Base-by-base conservation (phyloP, 225 moss, liverwort and hornwort species). In the Rhytidiadelphus loreus region DNA sequence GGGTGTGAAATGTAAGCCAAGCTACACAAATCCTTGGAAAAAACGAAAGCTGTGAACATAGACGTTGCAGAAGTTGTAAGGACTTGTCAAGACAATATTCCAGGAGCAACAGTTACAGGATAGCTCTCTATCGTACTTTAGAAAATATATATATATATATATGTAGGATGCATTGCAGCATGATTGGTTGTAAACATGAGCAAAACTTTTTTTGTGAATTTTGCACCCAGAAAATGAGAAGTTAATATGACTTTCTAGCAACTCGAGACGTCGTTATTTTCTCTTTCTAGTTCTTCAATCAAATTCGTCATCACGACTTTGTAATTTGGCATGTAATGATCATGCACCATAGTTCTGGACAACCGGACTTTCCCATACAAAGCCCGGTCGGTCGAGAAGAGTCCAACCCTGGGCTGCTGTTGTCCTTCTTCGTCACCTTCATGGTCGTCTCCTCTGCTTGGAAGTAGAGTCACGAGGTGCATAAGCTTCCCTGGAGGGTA, bases 251-350 rank as follows among this genome's bases (percentile, higher is more conserved):
- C 53, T 81, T 50, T 16, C 61, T 74, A 64, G 63, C 53, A 48
- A 44, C 82, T 82, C 70, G 63, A 63, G 62, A 88, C 52, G 29
- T 61, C 39, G 7, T 29, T 46, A 29, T 30, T 75, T 79, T 95
- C 91, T 77, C 78, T 92, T 61, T 92, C 93, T 74, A 95, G 80
- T 85, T 93, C 85, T 70, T 92, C 91, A 83, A 95, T 95, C 89
- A 93, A 91, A 82, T 70, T 87, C 62, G 92, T 94, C 94, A 98
- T 94, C 91, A 97, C 95, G 75, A 94, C 90, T 90, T 92, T 96
- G 92, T 98, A 98, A 69, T 92, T 97, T 11, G 98, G 98, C 98
- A 98, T 98, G 83, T 93, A 98, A 90, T 98, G 98, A 80, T 98
- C 98, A 83, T 96, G 95, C 41, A 98, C 97, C 98, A 98, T 98